Evolutionary conservation across 352 stramenopile species (phyloP).

Genomic region (Achlya hypogyna): DNA sequence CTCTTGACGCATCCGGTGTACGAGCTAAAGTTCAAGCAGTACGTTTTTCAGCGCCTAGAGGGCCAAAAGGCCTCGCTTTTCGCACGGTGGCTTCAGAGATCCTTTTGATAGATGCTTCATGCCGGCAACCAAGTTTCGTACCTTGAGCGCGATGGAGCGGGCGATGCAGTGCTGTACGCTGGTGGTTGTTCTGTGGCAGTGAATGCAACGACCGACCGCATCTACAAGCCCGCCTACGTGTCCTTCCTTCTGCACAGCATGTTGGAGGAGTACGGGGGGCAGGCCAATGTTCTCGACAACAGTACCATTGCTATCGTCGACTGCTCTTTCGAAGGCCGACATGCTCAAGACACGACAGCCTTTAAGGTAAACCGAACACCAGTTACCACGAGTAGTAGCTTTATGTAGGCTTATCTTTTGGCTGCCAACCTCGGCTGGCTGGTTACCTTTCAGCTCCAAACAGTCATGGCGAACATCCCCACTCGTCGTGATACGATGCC

Average conservation of each 20-base stretch:
- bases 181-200: not conserved
- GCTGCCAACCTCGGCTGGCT: not conserved
- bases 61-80: not conserved
- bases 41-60: too few relatives aligned
- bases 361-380: too few relatives aligned
- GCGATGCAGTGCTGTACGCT: not conserved
- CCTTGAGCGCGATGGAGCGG: not conserved
- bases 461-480: conserved; percentile 14
- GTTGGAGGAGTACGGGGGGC: not conserved
- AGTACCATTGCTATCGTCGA: not conserved
- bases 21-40: not conserved
- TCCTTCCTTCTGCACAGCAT: not conserved
- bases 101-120: not conserved
- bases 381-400: too few relatives aligned
- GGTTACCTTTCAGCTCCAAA: conserved; percentile 7
- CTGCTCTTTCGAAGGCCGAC: conserved; percentile 7
- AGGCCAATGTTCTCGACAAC: not conserved
- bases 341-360: conserved; percentile 5
- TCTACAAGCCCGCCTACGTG: not conserved
- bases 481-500: conserved; percentile 12
- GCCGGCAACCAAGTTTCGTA: not conserved
- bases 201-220: conserved; percentile 13
- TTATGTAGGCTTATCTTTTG: not conserved
- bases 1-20: not conserved
- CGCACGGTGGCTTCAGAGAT: not conserved